Evolutionary conservation across 78 protist species (phyloP).

Genomic region (Diacronema lutheri): DNA sequence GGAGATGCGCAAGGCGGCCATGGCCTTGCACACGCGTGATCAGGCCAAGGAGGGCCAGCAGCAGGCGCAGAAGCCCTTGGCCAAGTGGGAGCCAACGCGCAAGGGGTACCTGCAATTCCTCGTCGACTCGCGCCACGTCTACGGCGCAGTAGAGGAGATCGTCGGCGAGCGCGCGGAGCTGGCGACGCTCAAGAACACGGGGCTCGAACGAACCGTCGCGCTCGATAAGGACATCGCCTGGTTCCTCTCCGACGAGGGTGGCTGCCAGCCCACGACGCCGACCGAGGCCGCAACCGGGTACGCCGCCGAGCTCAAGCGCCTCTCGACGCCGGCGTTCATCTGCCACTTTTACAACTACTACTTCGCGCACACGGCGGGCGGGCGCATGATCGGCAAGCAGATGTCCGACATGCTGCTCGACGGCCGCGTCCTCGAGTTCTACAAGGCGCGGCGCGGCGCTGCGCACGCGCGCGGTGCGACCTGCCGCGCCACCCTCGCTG

Average conservation of each 20-base stretch:
- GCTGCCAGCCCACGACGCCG: background rate
- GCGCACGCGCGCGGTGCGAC: no score
- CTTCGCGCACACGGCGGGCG: conserved; percentile 46
- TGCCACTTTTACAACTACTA: conserved; percentile 39
- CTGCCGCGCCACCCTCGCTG: no score
- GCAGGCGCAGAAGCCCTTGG: background rate
- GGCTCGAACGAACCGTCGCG: conserved; percentile 19
- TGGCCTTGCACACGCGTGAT: conserved; percentile 1
- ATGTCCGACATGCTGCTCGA: conserved; percentile 5
- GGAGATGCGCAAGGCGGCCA: conserved; percentile 10
- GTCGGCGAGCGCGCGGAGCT: background rate
- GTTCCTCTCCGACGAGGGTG: background rate
- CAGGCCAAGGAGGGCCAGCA: conserved; percentile 9
- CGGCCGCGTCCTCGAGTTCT: conserved; percentile 22
- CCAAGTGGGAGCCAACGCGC: background rate
- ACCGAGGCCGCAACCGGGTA: background rate
- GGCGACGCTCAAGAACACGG: background rate
- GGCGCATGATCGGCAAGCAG: conserved; percentile 34
- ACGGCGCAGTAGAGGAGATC: background rate
- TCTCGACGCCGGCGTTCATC: background rate
- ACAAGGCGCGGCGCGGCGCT: background rate
- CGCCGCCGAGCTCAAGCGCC: background rate
- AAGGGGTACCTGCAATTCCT: conserved; percentile 22
- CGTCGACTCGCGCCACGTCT: conserved; percentile 29
- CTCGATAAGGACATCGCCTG: conserved; percentile 18